Evolutionary conservation across 495 filamentous ascomycete species (phyloP), one percentile per base, ranked within the genome.

Genomic region (Penicillium steckii): DNA sequence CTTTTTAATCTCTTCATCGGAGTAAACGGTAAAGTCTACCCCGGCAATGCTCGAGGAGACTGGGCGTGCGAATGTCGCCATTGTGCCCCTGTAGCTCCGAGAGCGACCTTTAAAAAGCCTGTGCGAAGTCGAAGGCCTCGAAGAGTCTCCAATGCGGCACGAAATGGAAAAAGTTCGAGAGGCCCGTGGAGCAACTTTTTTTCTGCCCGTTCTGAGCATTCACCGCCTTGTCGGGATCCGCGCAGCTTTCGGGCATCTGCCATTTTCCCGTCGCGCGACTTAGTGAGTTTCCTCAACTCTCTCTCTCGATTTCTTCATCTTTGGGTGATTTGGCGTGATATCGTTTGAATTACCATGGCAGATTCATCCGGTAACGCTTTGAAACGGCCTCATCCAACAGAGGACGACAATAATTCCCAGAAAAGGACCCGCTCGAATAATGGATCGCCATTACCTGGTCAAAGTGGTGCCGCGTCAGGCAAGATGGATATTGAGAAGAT

Each of bases 21-120:
- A 81, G 58, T 95, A 85, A 65, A 90, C 85, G 26, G 80, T 85
- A 75, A 99, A 99, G 66, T 93, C 87, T 58, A 97, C 90, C 64
- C 88, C 88, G 66, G 83, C 80, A 68, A 99, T 86, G 66, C 84
- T 72, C 59, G 91, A 95, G 62, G 87, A 78, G 53, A 97, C 84
- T 30, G 94, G 91, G 61, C 92, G 89, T 47, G 93, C 88, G 62
- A 92, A 90, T 70, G 92, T 96, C 87, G 71, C 70, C 73, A 76
- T 78, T 65, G 57, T 73, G 59, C 53, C n/a, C 65, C 61, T 71
- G 69, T 61, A 72, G 66, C 76, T 71, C 63, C 58, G 55, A 25
- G 72, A 76, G 70, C 70, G 53, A 73, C 70, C n/a, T n/a, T n/a
- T 64, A 62, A 69, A 64, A 59, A 71, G 59, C 56, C 66, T 52